Conservation (phyloP, 345 rosid genomes). For the Acer negundo region DNA sequence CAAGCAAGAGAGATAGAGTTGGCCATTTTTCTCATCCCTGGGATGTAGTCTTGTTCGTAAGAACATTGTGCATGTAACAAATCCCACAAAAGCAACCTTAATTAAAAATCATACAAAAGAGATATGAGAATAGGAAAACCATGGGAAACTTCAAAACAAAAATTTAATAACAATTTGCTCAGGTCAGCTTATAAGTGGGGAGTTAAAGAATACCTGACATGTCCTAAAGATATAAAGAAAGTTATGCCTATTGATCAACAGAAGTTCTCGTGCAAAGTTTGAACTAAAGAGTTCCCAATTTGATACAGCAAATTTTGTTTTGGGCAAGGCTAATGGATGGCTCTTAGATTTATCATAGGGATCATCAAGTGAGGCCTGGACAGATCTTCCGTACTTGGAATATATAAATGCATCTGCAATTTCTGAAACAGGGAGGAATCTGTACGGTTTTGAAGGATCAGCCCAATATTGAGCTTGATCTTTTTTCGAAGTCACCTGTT, state of each 20-base stretch:
- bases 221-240: conserved; percentile 83
- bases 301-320: conserved; percentile 63
- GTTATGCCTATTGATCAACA: conserved; percentile 62
- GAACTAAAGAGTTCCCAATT: conserved; percentile 70
- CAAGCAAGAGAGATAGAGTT: conserved; percentile 75
- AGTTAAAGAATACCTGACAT: conserved; percentile 55
- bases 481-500: conserved; percentile 82
- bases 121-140: conserved; percentile 8
- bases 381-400: conserved; percentile 61
- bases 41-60: conserved; percentile 84
- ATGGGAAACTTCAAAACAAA: neutral
- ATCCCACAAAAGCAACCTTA: conserved; percentile 85
- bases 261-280: conserved; percentile 66
- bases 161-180: neutral
- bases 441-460: conserved; percentile 69
- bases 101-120: conserved; percentile 14
- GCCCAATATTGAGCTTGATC: conserved; percentile 99
- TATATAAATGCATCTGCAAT: conserved; percentile 69
- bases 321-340: conserved; percentile 64
- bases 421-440: conserved; percentile 57
- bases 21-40: conserved; percentile 60
- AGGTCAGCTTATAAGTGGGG: neutral
- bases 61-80: conserved; percentile 75
- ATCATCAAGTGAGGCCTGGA: conserved; percentile 46
- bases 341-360: conserved; percentile 51